Evolutionary conservation across 2,329 filamentous ascomycete species (phyloP).

Genomic region (Drechslera avenae): DNA sequence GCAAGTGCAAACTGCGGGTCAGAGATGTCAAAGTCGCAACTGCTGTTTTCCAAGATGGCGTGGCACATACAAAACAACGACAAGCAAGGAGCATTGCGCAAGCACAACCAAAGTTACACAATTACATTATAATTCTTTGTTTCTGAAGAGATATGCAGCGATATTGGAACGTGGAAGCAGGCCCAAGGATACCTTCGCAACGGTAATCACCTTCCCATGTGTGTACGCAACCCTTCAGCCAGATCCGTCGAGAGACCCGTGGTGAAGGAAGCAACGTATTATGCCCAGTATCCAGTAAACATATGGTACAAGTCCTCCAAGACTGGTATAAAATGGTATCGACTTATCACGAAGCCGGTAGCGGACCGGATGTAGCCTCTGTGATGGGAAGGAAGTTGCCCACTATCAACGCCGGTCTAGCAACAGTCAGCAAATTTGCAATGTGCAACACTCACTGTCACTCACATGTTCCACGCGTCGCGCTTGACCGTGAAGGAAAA

Average conservation of each 20-base stretch:
- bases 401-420: slow-evolving; percentile 84
- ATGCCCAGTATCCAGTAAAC: not conserved
- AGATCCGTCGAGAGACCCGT: not conserved
- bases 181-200: slow-evolving; percentile 1
- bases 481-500: slow-evolving; percentile 97
- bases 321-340: not conserved
- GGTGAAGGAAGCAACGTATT: not conserved
- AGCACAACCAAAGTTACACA: not conserved
- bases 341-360: slow-evolving; percentile 16
- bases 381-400: slow-evolving; percentile 95
- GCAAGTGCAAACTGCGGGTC: not conserved
- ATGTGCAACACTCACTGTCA: slow-evolving; percentile 20
- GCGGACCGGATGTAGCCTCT: slow-evolving; percentile 34
- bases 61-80: not conserved
- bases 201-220: not conserved
- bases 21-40: not conserved
- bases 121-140: not conserved
- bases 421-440: slow-evolving; percentile 37
- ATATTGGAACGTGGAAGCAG: not conserved
- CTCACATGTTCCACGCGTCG: slow-evolving; percentile 96
- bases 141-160: not conserved
- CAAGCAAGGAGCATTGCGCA: slow-evolving; percentile 5
- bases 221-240: not conserved
- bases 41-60: not conserved
- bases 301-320: not conserved